Evolutionary conservation across 192 early-diverging fungal species (phyloP).

Genomic region (Coemansia sp.): DNA sequence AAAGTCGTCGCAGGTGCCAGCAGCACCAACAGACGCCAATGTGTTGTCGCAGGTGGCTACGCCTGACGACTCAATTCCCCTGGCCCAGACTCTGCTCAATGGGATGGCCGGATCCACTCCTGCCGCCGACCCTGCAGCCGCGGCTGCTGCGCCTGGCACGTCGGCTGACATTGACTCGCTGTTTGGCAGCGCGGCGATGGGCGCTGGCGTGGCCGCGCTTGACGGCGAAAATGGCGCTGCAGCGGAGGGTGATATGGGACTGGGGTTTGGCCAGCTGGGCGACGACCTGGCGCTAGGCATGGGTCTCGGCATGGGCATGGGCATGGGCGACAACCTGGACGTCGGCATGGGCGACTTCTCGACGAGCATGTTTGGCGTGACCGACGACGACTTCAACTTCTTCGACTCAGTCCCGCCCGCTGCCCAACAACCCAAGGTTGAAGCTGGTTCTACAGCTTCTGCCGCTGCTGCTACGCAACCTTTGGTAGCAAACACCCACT

Average conservation of each 20-base stretch:
- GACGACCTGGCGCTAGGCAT: slow-evolving; percentile 36
- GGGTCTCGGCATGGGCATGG: slow-evolving; percentile 34
- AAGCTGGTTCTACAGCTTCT: no score
- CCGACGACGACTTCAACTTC: slow-evolving; percentile 54
- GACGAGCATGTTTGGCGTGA: slow-evolving; percentile 48
- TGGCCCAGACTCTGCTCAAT: slow-evolving; percentile 4
- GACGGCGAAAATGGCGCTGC: slow-evolving; percentile 17
- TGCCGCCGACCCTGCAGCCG: background rate
- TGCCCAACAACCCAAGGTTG: slow-evolving; percentile 18
- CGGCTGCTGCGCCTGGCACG: background rate
- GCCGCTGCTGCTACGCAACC: slow-evolving; percentile 8
- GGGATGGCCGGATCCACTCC: background rate
- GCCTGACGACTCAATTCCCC: slow-evolving; percentile 8
- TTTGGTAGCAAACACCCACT: background rate
- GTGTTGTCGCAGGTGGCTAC: background rate
- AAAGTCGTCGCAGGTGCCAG: slow-evolving; percentile 1
- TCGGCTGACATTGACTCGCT: slow-evolving; percentile 31
- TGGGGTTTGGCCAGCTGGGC: slow-evolving; percentile 17
- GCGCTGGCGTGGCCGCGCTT: slow-evolving; percentile 4
- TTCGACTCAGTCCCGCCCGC: slow-evolving; percentile 42
- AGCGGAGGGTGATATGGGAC: slow-evolving; percentile 36
- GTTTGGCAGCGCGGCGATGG: slow-evolving; percentile 34
- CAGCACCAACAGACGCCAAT: background rate
- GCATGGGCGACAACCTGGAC: slow-evolving; percentile 22
- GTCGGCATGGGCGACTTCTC: slow-evolving; percentile 37